These are phyloP conservation scores for Spizellomyces punctatus DNA, from an alignment of 192 early-diverging fungal species.

Conservation along the genomic window DNA sequence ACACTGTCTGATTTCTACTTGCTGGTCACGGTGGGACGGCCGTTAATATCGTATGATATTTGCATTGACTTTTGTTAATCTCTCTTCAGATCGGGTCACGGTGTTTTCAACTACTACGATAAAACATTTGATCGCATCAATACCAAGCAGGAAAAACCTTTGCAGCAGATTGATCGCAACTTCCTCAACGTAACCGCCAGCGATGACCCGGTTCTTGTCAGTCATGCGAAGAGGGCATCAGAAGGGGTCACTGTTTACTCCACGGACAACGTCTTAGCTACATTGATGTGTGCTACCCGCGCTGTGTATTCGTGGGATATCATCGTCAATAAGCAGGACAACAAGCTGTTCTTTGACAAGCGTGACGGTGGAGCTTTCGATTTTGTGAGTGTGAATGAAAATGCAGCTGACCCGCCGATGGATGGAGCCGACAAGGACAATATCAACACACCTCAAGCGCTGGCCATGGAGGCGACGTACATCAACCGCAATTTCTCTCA, in stretches of 20 bases:
- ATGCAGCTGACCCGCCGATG: slow-evolving; percentile 86
- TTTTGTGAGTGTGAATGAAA: slow-evolving; percentile 93
- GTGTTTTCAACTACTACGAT: slow-evolving; percentile 75
- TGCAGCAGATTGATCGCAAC: slow-evolving; percentile 68
- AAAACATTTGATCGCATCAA: slow-evolving; percentile 83
- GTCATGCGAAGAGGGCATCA: slow-evolving; percentile 32
- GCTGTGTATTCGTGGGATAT: slow-evolving; percentile 97
- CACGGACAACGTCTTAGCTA: slow-evolving; percentile 86
- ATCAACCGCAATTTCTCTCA: slow-evolving; percentile 83
- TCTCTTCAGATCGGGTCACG: slow-evolving; percentile 66
- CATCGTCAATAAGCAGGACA: slow-evolving; percentile 82
- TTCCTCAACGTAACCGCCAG: slow-evolving; percentile 79
- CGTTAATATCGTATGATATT: background rate
- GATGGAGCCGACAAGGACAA: slow-evolving; percentile 85
- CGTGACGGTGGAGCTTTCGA: slow-evolving; percentile 82
- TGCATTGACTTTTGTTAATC: background rate
- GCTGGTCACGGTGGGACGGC: background rate
- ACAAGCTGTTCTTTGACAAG: slow-evolving; percentile 88
- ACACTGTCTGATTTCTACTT: slow-evolving; percentile 46
- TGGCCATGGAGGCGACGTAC: slow-evolving; percentile 86
- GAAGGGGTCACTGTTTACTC: slow-evolving; percentile 74
- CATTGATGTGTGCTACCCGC: slow-evolving; percentile 90
- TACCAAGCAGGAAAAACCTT: slow-evolving; percentile 74
- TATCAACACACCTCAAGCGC: slow-evolving; percentile 83
- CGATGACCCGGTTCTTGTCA: slow-evolving; percentile 80